Evolutionary conservation across 352 stramenopile species (phyloP).

Genomic region (Globisporangium spinosum): DNA sequence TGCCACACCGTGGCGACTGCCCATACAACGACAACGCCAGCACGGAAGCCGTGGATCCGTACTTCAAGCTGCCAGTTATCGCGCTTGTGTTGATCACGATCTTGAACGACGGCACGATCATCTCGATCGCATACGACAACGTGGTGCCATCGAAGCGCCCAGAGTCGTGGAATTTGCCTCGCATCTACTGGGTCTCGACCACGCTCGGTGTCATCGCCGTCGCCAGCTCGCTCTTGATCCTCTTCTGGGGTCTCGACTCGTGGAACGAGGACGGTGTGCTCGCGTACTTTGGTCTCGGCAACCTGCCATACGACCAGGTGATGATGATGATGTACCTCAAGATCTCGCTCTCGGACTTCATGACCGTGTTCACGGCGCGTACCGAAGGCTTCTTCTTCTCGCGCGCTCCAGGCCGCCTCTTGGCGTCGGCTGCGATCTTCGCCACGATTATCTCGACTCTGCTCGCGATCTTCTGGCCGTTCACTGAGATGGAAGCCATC

Average conservation of each 20-base stretch:
- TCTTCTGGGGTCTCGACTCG: conserved; percentile 82
- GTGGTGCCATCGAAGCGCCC: conserved; percentile 66
- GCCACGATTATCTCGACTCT: conserved; percentile 80
- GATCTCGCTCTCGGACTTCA: conserved; percentile 91
- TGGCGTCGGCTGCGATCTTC: conserved; percentile 70
- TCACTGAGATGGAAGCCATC: conserved; percentile 75
- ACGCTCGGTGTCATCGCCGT: conserved; percentile 75
- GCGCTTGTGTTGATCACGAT: conserved; percentile 93
- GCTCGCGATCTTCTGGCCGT: conserved; percentile 83
- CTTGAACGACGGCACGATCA: conserved; percentile 94
- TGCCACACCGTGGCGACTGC: conserved; percentile 47
- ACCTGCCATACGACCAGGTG: conserved; percentile 87
- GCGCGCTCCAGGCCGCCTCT: conserved; percentile 58
- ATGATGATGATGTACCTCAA: conserved; percentile 94
- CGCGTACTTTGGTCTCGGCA: conserved; percentile 45
- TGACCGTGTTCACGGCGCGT: conserved; percentile 90
- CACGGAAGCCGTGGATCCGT: conserved; percentile 51
- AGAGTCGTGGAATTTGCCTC: conserved; percentile 67
- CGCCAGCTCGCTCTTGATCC: conserved; percentile 77
- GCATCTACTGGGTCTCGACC: conserved; percentile 54
- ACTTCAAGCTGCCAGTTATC: conserved; percentile 92
- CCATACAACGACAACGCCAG: conserved; percentile 36
- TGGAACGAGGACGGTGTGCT: conserved; percentile 75
- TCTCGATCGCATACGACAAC: conserved; percentile 89
- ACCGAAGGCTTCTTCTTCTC: conserved; percentile 84